Evolutionary conservation across 768 basidiomycete species (phyloP), one percentile per base, ranked within the genome.

Genomic region (Suillus variegatus): DNA sequence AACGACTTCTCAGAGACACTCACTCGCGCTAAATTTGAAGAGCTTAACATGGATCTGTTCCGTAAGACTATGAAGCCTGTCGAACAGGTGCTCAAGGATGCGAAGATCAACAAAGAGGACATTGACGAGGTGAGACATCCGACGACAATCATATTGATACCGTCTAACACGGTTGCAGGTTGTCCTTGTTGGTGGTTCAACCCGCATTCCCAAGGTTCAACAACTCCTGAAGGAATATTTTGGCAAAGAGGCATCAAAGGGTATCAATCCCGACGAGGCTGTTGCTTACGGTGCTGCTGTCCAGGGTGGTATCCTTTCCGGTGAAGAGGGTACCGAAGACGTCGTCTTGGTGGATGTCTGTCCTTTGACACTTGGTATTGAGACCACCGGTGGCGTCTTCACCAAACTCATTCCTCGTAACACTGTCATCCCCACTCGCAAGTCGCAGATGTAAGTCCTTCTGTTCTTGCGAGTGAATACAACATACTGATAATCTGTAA

Each of bases 41-140:
- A 99, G 79, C 85, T 98, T 70, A 97, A 97, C 88, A 91, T 97
- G 83, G 97, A 99, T 74, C 88, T 99, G 61, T 99, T 99, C 92
- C 87, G 97, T 74, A 97, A 97, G 88, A 99, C 97, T 41, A 94
- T 99, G 94, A 96, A 96, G 84, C 97, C 97, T 68, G 97, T 99
- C 67, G 96, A 98, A 79, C 97, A 98, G 80, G 97, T 99, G 25
- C 84, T 99, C 72, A 97, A 97, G 89, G 97, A 99, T 74, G 92
- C 97, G 69, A 91, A 91, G 71, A 91, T 99, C 76, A 97, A 96
- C 89, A 99, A 99, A 87, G 97, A 98, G 72, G 92, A 95, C 69
- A 81, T 99, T 61, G 88, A 96, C 69, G 96, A 99, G 82, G 92
- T 91, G 54, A 47, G 82, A 46, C 6, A 43, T 62, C 13, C 5